Percentiles rank a stretch among this genome's conserved stretches.
These are phyloP conservation scores for Kodamaea ohmeri DNA, from an alignment of 1,139 yeast species.

Conservation along the genomic window DNA sequence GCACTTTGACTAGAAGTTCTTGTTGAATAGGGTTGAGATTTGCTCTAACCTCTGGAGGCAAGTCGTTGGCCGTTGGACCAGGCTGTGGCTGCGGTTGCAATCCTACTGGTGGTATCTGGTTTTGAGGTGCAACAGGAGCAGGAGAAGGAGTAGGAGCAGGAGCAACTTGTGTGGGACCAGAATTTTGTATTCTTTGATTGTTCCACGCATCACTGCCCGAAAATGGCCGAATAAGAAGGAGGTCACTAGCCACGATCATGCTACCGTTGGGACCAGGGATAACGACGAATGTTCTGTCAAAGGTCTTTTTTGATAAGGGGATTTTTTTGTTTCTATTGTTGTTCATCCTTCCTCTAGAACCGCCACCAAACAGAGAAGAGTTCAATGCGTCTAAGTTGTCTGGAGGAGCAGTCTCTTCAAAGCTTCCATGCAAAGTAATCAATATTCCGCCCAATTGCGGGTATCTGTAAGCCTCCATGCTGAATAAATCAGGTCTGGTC, in stretches of 20 bases:
- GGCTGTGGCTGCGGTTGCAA: slow-evolving; percentile 11
- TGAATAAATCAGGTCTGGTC: slow-evolving; percentile 60
- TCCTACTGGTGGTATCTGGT: slow-evolving; percentile 14
- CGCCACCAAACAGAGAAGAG: slow-evolving; percentile 13
- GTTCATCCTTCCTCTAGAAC: slow-evolving; percentile 32
- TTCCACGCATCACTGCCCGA: slow-evolving; percentile 62
- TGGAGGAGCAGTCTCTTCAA: slow-evolving; percentile 62
- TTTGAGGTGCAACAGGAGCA: slow-evolving; percentile 16
- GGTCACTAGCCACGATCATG: slow-evolving; percentile 82
- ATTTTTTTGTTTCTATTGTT: slow-evolving; percentile 32
- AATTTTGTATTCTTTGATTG: slow-evolving; percentile 7
- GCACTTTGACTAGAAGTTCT: slow-evolving; percentile 61
- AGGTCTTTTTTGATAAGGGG: slow-evolving; percentile 64
- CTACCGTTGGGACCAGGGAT: slow-evolving; percentile 69
- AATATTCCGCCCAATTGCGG: slow-evolving; percentile 75
- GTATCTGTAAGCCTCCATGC: slow-evolving; percentile 75
- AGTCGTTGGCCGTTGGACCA: slow-evolving; percentile 20
- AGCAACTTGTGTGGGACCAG: not conserved
- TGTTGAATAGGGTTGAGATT: slow-evolving; percentile 58
- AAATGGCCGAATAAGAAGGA: slow-evolving; percentile 64
- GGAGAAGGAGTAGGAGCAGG: slow-evolving; percentile 12
- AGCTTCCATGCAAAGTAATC: slow-evolving; percentile 80
- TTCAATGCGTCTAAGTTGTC: slow-evolving; percentile 27
- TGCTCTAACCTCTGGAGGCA: slow-evolving; percentile 55
- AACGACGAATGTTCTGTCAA: slow-evolving; percentile 82